These are phyloP conservation scores for Chrysosporium queenslandicum DNA, from an alignment of 2,329 filamentous ascomycete genomes.

Conservation along the genomic window DNA sequence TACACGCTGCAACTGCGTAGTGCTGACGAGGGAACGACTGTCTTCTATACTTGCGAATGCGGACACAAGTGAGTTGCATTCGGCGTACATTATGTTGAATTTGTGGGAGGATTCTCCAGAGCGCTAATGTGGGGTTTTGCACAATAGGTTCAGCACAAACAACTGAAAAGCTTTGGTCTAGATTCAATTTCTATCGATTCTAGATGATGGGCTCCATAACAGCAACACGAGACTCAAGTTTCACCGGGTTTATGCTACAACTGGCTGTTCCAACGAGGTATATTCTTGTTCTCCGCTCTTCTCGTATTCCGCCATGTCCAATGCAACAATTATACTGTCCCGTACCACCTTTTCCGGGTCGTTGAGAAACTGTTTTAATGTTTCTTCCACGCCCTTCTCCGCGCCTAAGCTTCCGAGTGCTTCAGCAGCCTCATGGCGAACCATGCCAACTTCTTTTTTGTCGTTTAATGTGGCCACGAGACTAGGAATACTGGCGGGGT, in stretches of 20 bases:
- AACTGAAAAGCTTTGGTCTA: constrained; percentile 18
- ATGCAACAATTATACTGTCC: constrained; percentile 86
- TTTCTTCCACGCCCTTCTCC: constrained; percentile 84
- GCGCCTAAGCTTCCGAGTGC: constrained; percentile 88
- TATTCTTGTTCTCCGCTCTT: constrained; percentile 82
- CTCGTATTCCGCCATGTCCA: constrained; percentile 98
- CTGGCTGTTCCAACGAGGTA: constrained; percentile 59
- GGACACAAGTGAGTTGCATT: constrained; percentile 59
- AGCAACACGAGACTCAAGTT: not conserved
- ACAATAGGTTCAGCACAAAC: constrained; percentile 24
- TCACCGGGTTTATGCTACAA: constrained; percentile 18
- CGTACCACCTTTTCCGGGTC: constrained; percentile 89
- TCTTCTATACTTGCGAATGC: constrained; percentile 84
- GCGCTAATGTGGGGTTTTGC: not conserved
- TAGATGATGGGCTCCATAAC: not conserved
- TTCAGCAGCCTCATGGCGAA: constrained; percentile 93
- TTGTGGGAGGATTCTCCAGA: not conserved
- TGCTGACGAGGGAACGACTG: constrained; percentile 88
- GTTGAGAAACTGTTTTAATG: constrained; percentile 69
- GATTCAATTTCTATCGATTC: not conserved
- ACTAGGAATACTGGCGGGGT: constrained; percentile 92
- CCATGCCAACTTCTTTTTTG: constrained; percentile 80
- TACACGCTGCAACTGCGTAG: constrained; percentile 76
- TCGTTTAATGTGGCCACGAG: constrained; percentile 70
- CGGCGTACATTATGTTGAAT: not conserved